Conservation (phyloP, 495 filamentous ascomycete species). For the Penicilliopsis zonata region DNA sequence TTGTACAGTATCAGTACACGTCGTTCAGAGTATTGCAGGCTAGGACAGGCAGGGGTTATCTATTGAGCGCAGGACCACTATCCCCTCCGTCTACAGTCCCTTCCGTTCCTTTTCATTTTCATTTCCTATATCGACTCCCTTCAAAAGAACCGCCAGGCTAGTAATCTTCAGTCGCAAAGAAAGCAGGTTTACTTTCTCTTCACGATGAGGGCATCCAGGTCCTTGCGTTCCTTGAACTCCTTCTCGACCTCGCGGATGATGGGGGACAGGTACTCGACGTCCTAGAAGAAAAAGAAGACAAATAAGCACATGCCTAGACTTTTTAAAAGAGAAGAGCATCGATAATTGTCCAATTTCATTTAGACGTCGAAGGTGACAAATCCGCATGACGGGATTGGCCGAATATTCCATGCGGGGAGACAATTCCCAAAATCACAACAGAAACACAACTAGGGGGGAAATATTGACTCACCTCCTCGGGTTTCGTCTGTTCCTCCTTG, state of each 20-base stretch:
- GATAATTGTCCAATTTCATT: too few relatives aligned
- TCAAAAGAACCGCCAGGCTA: too few relatives aligned
- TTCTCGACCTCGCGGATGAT: slow-evolving; percentile 76
- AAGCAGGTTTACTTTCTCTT: slow-evolving; percentile 27
- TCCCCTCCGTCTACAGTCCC: too few relatives aligned
- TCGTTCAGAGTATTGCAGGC: too few relatives aligned
- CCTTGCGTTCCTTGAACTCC: slow-evolving; percentile 67
- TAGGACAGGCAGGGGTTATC: slow-evolving; percentile 8
- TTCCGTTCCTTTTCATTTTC: too few relatives aligned
- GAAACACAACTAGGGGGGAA: too few relatives aligned
- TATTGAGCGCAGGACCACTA: too few relatives aligned
- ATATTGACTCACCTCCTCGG: slow-evolving; percentile 46
- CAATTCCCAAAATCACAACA: slow-evolving; percentile 5
- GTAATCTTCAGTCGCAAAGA: slow-evolving; percentile 4
- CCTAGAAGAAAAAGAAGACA: slow-evolving; percentile 48
- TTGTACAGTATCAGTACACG: slow-evolving; percentile 43
- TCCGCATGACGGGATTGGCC: slow-evolving; percentile 31
- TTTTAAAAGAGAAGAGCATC: too few relatives aligned
- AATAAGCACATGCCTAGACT: too few relatives aligned
- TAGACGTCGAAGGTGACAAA: slow-evolving; percentile 24
- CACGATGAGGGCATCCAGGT: slow-evolving; percentile 71
- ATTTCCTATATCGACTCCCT: too few relatives aligned
- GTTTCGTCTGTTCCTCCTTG: slow-evolving; percentile 67
- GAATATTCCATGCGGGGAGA: slow-evolving; percentile 13
- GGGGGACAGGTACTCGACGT: slow-evolving; percentile 63